These are phyloP conservation scores for Podaxis carcinomalis DNA, from an alignment of 768 basidiomycete genomes.

Conservation along the genomic window DNA sequence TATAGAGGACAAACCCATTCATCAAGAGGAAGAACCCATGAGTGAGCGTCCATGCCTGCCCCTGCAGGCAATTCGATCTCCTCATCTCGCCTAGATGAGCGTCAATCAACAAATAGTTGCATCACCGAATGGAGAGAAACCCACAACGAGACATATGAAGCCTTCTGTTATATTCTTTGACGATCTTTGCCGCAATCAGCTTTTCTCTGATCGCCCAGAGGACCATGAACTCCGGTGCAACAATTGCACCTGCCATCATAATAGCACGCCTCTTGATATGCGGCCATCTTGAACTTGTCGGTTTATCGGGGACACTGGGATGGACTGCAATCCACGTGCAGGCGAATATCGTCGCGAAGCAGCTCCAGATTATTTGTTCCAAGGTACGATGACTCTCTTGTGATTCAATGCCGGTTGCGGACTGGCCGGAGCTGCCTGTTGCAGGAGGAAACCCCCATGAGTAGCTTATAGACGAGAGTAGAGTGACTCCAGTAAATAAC, in stretches of 20 bases:
- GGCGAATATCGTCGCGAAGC: conserved; percentile 16
- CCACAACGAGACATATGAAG: background rate
- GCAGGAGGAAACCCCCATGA: no score
- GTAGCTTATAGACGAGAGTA: no score
- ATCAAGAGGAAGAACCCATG: conserved; percentile 12
- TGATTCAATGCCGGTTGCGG: background rate
- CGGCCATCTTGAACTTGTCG: conserved; percentile 6
- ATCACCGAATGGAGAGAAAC: background rate
- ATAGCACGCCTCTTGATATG: conserved; percentile 1
- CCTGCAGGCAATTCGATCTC: background rate
- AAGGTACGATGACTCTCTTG: background rate
- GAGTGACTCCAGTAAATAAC: no score
- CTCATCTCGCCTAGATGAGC: background rate
- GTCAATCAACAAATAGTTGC: no score
- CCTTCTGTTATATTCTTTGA: background rate
- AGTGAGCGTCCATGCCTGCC: conserved; percentile 5
- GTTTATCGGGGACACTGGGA: conserved; percentile 15
- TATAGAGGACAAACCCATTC: conserved; percentile 1
- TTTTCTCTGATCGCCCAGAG: conserved; percentile 15
- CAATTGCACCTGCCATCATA: conserved; percentile 13
- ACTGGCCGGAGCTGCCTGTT: no score
- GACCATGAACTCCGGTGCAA: conserved; percentile 15
- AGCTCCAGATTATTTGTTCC: conserved; percentile 17
- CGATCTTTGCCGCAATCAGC: conserved; percentile 5
- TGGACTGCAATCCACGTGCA: conserved; percentile 19